These are phyloP conservation scores for Penicillium crustosum DNA, from an alignment of 2,329 filamentous ascomycete species.

Conservation along the genomic window DNA sequence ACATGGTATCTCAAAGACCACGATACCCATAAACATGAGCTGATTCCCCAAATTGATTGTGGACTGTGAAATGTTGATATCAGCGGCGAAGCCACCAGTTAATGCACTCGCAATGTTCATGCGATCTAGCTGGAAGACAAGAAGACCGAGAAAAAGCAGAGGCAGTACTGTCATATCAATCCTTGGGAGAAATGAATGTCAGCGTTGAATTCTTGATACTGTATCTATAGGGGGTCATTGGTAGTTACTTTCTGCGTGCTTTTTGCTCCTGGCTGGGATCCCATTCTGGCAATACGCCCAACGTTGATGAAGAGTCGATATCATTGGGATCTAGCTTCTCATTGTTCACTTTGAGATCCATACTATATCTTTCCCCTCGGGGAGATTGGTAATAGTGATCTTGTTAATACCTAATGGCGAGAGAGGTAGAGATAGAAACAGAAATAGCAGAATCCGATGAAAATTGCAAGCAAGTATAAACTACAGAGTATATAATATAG, in stretches of 20 bases:
- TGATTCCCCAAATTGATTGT: slow-evolving; percentile 1
- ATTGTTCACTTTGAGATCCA: background rate
- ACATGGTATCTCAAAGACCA: background rate
- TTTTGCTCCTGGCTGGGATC: background rate
- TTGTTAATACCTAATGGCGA: background rate
- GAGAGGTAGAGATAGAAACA: background rate
- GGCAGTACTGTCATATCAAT: background rate
- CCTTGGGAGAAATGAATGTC: background rate
- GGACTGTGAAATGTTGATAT: background rate
- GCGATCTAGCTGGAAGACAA: slow-evolving; percentile 1
- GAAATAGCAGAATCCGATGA: background rate
- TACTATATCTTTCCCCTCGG: background rate
- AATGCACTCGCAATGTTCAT: background rate
- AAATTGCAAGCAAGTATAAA: background rate
- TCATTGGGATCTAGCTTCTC: background rate
- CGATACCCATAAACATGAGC: background rate
- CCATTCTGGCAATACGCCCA: background rate
- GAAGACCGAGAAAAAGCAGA: slow-evolving; percentile 1
- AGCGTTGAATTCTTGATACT: background rate
- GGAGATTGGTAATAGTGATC: background rate
- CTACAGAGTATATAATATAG: background rate
- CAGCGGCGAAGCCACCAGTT: background rate
- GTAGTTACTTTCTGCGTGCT: background rate
- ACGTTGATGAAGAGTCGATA: background rate
- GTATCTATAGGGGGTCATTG: background rate